Evolutionary conservation across 352 stramenopile species (phyloP).

Genomic region (Blastocystis sp.): DNA sequence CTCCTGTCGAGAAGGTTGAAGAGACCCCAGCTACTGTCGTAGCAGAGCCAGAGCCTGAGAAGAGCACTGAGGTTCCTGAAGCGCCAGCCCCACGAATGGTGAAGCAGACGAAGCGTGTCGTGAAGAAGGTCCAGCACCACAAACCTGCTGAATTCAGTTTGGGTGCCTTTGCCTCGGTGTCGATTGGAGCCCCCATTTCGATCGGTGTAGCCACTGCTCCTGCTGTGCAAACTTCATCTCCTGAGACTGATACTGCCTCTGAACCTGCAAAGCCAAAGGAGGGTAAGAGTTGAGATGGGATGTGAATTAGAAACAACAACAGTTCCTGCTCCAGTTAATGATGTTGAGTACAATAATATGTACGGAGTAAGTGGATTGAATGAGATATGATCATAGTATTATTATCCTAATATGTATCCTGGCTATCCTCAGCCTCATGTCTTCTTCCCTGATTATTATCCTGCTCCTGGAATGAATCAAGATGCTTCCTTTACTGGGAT

Average conservation of each 20-base stretch:
- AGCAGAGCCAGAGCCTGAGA: not conserved
- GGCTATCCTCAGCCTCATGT: not conserved
- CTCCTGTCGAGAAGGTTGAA: not conserved
- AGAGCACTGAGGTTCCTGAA: not conserved
- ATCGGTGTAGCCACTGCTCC: not conserved
- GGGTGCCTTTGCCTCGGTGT: not conserved
- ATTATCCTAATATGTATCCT: not conserved
- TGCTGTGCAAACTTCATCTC: not conserved
- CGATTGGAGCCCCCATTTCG: not conserved
- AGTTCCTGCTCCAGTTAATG: not conserved
- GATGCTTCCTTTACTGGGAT: not conserved
- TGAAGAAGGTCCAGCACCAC: constrained; percentile 21
- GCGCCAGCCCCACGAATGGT: not conserved
- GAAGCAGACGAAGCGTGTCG: constrained; percentile 17
- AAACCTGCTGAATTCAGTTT: constrained; percentile 35
- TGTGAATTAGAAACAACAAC: not conserved
- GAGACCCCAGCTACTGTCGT: not conserved
- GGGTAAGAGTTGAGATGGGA: not conserved
- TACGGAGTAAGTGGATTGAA: not conserved
- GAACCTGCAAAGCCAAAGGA: not conserved
- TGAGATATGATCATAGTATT: constrained; percentile 35
- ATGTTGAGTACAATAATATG: not conserved
- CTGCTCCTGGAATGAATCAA: constrained; percentile 9
- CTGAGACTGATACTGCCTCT: not conserved
- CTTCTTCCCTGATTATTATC: not conserved